Evolutionary conservation across 2,329 filamentous ascomycete species (phyloP), one percentile per base, ranked within the genome.

Genomic region (Cytospora leucostoma): DNA sequence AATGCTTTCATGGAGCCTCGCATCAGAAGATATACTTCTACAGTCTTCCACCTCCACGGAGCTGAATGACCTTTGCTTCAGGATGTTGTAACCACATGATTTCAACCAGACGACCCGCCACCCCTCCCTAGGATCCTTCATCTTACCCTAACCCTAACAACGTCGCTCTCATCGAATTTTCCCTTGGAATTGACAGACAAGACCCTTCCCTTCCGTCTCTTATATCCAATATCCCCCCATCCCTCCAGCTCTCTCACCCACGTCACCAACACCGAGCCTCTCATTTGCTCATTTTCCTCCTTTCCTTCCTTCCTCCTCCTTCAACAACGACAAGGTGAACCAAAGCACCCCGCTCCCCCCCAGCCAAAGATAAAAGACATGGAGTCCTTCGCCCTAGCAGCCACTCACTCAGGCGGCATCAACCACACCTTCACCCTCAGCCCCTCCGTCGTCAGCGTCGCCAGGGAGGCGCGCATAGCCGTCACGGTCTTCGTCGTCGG

Each of bases 311-410:
- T 27, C 38, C 4, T 17, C 4, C 5, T 38, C 37, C 15, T 17
- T 40, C 12, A 40, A 5, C 38, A 11, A 38, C 35, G 35, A 38
- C 15, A 13, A 40, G 27, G 2, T 40, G 1, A 12, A 40, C 38
- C 12, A 40, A 12, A 6, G 38, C 17, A 40, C 17, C 38, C 27
- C 15, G 4, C 38, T 4, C 12, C 12, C 3, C 12, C 38, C 7
- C 58, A 47, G n/a, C 15, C 27, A 13, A n/a, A 27, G 13, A 11
- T 21, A 15, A 47, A 13, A 7, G 19, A 35, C 5, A 76, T 76
- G 74, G 74, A 76, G 63, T 73, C 73, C 4, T 76, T 76, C 62
- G 68, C 71, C 34, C 64, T 76, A 13, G 72, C 74, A 5, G 72
- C 74, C 37, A 66, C 71, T 57, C 74, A 76, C 56, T 71, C 71